Base-by-base conservation (phyloP, 768 basidiomycete species). In the Panaeolus papilionaceus region DNA sequence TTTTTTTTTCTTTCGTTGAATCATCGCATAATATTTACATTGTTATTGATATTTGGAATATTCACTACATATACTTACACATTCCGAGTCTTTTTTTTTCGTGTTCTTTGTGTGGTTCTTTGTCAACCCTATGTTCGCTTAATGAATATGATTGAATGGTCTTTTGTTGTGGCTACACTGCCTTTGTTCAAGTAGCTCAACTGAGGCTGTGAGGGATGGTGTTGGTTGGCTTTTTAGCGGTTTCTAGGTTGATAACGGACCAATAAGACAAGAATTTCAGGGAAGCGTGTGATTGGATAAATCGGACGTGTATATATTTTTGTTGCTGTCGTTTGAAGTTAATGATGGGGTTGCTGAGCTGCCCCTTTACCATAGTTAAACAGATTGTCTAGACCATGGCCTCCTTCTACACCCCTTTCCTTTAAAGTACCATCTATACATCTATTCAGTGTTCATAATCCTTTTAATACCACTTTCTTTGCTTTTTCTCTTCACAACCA, bases 371-470 rank as follows among this genome's bases (percentile, higher is more conserved):
- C 54, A 58, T 9, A 58, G 54, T 37, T 33, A 58, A 58, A 58
- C 33, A 58, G 54, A 58, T 26, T 58, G 54, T 58, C 54, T 58
- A 58, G 54, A 58, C 54, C 54, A 58, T 58, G 54, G 54, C 26
- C 54, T 58, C 11, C 54, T 28, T 58, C 28, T 33, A 12, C 26
- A 14, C 54, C 16, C 54, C 54, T 58, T 58, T 58, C 54, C 54
- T 58, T 58, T 58, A 58, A 58, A 12, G 2, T 58, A 58, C 54
- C 54, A 58, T 58, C 54, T 58, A 33, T 58, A 58, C 54, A 58
- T 58, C 54, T 58, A 58, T 58, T 58, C 54, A 58, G 26, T 58
- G 54, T 58, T 14, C 14, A n/a, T 58, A 33, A 58, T 33, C 54
- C 54, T 58, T 58, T 58, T 58, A 58, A 58, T 58, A 58, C 54